These are phyloP conservation scores for Lavandula angustifolia DNA, from an alignment of 257 asterid genomes.

Conservation along the genomic window DNA sequence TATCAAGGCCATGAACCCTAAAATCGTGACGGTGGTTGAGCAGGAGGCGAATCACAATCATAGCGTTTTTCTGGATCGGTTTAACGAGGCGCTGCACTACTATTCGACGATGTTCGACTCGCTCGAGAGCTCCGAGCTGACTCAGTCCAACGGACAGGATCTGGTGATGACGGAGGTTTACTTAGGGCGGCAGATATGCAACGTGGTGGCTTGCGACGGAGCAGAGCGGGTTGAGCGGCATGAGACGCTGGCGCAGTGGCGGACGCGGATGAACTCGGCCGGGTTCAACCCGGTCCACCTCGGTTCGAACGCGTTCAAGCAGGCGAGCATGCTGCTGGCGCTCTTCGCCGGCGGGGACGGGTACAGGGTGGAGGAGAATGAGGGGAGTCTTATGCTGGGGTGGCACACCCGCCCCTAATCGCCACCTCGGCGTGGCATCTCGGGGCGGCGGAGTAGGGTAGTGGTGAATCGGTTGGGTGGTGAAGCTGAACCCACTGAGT, in stretches of 20 bases:
- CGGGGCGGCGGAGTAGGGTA: constrained; percentile 12
- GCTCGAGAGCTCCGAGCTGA: no score
- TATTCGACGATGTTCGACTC: no score
- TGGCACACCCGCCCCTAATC: constrained; percentile 79
- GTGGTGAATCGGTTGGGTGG: no score
- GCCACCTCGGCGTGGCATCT: constrained; percentile 84
- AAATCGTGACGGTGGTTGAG: no score
- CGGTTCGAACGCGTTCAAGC: constrained; percentile 83
- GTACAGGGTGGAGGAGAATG: constrained; percentile 73
- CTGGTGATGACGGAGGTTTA: no score
- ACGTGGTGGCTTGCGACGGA: constrained; percentile 53
- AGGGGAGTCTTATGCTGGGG: constrained; percentile 74
- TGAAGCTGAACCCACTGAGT: no score
- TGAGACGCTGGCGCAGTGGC: constrained; percentile 75
- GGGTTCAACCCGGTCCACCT: constrained; percentile 67
- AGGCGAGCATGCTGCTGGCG: constrained; percentile 79
- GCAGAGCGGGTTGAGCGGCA: constrained; percentile 71
- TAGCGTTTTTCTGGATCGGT: no score
- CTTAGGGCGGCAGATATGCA: no score
- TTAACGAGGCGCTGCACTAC: no score
- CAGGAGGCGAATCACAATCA: no score
- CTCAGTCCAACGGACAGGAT: no score
- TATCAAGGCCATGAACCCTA: constrained; percentile 43
- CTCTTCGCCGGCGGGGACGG: constrained; percentile 76
- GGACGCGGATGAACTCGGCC: constrained; percentile 49